These are phyloP conservation scores for Jatropha curcas DNA, from an alignment of 345 rosid genomes.

Conservation along the genomic window DNA sequence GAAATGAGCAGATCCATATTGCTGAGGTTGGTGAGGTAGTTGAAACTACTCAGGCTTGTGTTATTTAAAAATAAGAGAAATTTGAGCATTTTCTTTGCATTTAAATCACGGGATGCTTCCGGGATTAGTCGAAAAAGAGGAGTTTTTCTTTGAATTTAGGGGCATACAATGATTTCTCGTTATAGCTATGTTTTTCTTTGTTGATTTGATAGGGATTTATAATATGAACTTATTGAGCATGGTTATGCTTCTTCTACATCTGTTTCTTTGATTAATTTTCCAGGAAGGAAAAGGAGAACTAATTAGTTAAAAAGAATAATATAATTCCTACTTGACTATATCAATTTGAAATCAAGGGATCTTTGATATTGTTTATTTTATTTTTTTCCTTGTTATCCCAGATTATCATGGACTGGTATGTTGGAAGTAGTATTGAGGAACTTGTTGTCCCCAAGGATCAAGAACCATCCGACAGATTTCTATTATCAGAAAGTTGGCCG, in stretches of 20 bases:
- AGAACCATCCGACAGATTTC: conserved; percentile 43
- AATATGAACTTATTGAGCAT: not conserved
- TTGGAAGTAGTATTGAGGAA: conserved; percentile 35
- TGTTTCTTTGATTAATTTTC: not conserved
- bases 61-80: not conserved
- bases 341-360: not conserved
- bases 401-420: conserved; percentile 53
- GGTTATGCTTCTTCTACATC: not conserved
- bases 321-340: too few relatives aligned
- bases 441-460: conserved; percentile 47
- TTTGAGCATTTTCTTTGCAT: not conserved
- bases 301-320: not conserved
- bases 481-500: conserved; percentile 51
- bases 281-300: not conserved
- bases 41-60: not conserved
- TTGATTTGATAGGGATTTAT: not conserved
- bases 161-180: not conserved
- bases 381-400: conserved; percentile 18
- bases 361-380: not conserved
- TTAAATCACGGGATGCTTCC: not conserved
- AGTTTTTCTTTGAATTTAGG: not conserved
- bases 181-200: not conserved
- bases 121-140: not conserved
- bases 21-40: not conserved
- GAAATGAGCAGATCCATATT: not conserved